Evolutionary conservation across 1,284 basidiomycete genomes (phyloP).

Genomic region (Neotropicomus parvogracilis): DNA sequence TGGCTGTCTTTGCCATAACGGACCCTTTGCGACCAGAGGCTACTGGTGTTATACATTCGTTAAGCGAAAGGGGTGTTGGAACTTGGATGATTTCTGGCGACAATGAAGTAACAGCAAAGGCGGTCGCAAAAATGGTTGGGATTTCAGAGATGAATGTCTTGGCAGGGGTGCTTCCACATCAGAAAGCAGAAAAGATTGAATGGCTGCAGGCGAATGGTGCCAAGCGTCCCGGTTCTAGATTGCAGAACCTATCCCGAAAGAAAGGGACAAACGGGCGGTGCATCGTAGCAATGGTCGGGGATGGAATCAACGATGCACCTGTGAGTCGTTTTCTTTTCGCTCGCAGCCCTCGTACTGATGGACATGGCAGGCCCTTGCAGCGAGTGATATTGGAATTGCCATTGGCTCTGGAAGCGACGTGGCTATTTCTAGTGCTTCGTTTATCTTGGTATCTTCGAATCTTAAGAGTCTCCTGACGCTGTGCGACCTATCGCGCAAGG

Average conservation of each 20-base stretch:
- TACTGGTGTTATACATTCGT: constrained; percentile 43
- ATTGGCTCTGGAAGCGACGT: constrained; percentile 77
- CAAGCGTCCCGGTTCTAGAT: constrained; percentile 28
- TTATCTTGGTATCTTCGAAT: constrained; percentile 68
- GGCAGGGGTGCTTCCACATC: constrained; percentile 74
- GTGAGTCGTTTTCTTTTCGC: constrained; percentile 37
- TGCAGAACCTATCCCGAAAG: constrained; percentile 28
- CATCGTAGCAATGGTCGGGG: constrained; percentile 70
- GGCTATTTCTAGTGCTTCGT: constrained; percentile 73
- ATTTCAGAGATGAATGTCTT: constrained; percentile 67
- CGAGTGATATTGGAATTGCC: constrained; percentile 72
- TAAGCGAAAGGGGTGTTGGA: constrained; percentile 52
- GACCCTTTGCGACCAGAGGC: no score
- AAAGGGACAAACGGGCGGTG: constrained; percentile 45
- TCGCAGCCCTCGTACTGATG: constrained; percentile 11
- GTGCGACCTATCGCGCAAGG: constrained; percentile 58
- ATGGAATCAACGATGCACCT: constrained; percentile 80
- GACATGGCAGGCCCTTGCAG: constrained; percentile 53
- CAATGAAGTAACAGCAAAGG: constrained; percentile 64
- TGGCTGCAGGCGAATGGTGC: constrained; percentile 53
- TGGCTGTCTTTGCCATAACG: constrained; percentile 59
- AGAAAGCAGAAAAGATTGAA: constrained; percentile 64
- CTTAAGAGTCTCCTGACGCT: constrained; percentile 55
- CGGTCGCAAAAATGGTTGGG: constrained; percentile 64
- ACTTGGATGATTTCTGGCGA: constrained; percentile 84